Base-by-base conservation (phyloP, 2,329 filamentous ascomycete species). In the Coniochaeta hoffmannii region DNA sequence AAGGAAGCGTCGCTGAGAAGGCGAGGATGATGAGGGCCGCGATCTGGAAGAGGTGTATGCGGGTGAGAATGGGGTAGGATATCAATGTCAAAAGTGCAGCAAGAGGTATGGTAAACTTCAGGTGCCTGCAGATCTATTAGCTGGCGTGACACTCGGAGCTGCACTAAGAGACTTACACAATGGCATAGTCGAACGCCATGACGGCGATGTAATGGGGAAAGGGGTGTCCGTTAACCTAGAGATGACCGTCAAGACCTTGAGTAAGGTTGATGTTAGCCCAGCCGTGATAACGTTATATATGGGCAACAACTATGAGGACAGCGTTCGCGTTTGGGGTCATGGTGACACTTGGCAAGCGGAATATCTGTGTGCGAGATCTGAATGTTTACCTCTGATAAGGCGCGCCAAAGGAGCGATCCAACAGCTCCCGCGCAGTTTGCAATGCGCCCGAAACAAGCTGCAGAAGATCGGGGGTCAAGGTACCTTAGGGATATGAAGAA, bases 1-100 rank as follows among this genome's bases (percentile, higher is more conserved):
- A 91, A 31, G 88, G 88, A 26, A 86, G 83, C 0, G 88, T 89
- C 4, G 86, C 80, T 26, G 76, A 63, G 50, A 90, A 82, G 19
- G 87, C 86, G 60, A 89, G 76, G 19, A 75, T 70, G 57, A 87
- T 75, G 53, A 89, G 71, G 59, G 82, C 84, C 31, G 70, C 61
- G 54, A 86, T 78, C 64, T 85, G 86, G 68, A 83, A 86, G 36
- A 81, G 63, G 65, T 89, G 86, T 55, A 84, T 72, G 34, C 72
- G 75, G 19, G 81, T 86, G 54, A 83, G 76, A 34, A 90, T 74
- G 2, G 86, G 86, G 49, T 74, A 76, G 59, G 83, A 80, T 50
- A 87, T 68, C 41, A 79, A 61, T 15, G 84, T 83, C 60, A 89
- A 75, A 41, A 78, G 63, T 59, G 78, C 68, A 10, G 84, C 85